Base-by-base conservation (phyloP, 2,329 filamentous ascomycete genomes). In the Aspergillus arachidicola region DNA sequence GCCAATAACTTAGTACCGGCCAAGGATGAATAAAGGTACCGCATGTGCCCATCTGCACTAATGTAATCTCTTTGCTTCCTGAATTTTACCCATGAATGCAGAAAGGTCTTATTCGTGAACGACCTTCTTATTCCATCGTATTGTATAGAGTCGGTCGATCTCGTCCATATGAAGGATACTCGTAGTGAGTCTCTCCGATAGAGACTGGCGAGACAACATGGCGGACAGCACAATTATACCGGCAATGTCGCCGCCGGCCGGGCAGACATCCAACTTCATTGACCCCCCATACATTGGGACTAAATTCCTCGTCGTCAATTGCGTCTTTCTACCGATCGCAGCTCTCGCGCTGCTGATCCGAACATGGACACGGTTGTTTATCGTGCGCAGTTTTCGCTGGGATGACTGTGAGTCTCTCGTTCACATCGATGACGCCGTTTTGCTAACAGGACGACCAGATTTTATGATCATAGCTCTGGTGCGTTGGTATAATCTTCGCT, bases 241-340 rank as follows among this genome's bases (percentile, higher is more conserved):
- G 45, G 71, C 70, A n/a, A 57, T 68, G 64, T 16, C 63, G 51
- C 73, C 73, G 61, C 73, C 73, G 21, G 57, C 65, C 1, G 73
- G 73, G 12, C 34, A 65, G 58, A 62, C 62, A 21, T 69, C 71
- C 7, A 73, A 75, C 46, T 74, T 74, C 41, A 61, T 72, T n/a
- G 61, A 75, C 53, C 73, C 72, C 5, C 57, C 54, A n/a, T 69
- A 65, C 50, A 54, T 54, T n/a, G 70, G 68, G 10, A 63, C 59
- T 5, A 70, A 67, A 36, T 72, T 70, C 48, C n/a, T 74, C 16
- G 68, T 71, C 7, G 67, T 74, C 0, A 74, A 73, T 57, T 71
- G 66, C 36, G 48, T 75, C 14, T 75, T 75, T 59, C 55, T 74
- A 19, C 65, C 69, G 1, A 45, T 75, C 16, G 70, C 72, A 6